Percentiles rank a stretch among this genome's conserved stretches.
Conservation (phyloP, 2,329 filamentous ascomycete species). For the Aspergillus brasiliensis region DNA sequence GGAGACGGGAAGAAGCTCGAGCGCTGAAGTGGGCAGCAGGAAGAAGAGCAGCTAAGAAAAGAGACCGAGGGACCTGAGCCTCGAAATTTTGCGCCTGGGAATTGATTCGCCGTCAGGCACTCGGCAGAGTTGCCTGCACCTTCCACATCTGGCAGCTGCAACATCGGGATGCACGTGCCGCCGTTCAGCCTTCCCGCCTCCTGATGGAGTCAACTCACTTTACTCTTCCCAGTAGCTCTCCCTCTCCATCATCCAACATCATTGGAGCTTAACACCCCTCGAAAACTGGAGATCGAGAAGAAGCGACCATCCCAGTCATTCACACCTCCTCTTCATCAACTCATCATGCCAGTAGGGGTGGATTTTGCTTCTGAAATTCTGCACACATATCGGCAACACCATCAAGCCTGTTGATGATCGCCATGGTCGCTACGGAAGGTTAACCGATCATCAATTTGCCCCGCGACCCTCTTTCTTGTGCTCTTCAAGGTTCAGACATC, state of each 20-base stretch:
- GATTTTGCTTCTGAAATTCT: neutral
- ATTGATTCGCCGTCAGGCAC: constrained; percentile 4
- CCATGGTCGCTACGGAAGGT: constrained; percentile 2
- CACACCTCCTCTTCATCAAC: too few species aligned
- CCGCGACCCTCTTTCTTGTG: neutral
- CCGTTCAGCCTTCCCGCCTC: neutral
- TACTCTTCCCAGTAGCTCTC: too few species aligned
- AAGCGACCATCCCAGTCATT: too few species aligned
- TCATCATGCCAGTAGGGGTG: neutral
- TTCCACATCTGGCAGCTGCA: neutral
- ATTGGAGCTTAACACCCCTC: neutral
- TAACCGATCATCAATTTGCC: constrained; percentile 4
- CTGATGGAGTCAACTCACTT: too few species aligned
- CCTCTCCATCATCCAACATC: too few species aligned
- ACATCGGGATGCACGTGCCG: constrained; percentile 6
- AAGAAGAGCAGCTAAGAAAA: neutral
- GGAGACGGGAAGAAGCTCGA: neutral
- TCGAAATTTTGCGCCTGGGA: neutral
- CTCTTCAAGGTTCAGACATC: neutral
- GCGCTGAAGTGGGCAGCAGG: neutral
- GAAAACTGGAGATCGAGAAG: neutral
- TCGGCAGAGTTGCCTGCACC: constrained; percentile 15
- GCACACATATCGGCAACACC: neutral
- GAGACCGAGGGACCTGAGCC: neutral
- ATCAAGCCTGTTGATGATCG: neutral